These are phyloP conservation scores for Oemleria cerasiformis DNA, from an alignment of 306 rosid genomes.

Conservation along the genomic window DNA sequence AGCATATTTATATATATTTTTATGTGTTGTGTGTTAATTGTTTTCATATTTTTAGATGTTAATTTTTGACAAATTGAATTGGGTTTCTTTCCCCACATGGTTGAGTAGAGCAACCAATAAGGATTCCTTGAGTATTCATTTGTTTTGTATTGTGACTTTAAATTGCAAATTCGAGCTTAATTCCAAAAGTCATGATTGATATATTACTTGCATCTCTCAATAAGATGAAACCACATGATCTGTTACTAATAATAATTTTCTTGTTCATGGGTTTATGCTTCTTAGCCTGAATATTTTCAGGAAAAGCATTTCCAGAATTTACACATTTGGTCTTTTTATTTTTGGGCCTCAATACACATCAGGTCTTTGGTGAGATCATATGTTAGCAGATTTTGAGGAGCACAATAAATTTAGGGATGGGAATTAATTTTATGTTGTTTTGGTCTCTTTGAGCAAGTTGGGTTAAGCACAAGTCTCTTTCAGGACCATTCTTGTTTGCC, in stretches of 20 bases:
- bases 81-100: background rate
- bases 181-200: background rate
- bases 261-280: background rate
- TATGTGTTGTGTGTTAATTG: background rate
- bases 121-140: conserved; percentile 2
- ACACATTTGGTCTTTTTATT: background rate
- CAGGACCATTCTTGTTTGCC: conserved; percentile 31
- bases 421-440: conserved; percentile 25
- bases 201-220: background rate
- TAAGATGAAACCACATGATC: conserved; percentile 1
- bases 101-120: background rate
- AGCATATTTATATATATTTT: background rate
- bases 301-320: background rate
- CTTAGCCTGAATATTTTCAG: conserved; percentile 8
- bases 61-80: background rate
- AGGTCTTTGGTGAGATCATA: conserved; percentile 8
- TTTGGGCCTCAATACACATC: background rate
- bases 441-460: conserved; percentile 24
- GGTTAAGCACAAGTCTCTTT: conserved; percentile 39
- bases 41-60: background rate
- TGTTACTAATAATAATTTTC: conserved; percentile 6
- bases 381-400: conserved; percentile 32
- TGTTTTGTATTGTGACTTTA: background rate
- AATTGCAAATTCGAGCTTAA: background rate
- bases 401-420: conserved; percentile 13